phyloP scores from a whole-genome alignment of 2,329 filamentous ascomycete genomes.

The Pseudogymnoascus sp. region DNA sequence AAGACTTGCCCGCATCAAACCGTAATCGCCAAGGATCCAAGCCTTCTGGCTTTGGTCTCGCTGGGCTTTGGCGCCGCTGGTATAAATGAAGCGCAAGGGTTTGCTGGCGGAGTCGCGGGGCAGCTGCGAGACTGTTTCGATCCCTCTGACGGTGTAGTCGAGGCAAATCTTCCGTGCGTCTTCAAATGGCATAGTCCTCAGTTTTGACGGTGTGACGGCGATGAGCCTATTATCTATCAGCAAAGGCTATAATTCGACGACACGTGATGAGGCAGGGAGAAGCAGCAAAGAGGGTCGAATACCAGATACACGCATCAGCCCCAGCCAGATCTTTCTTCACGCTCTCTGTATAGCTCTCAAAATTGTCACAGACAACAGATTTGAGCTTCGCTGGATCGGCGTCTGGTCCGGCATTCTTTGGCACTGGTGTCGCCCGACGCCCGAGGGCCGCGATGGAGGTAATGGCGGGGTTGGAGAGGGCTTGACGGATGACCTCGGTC shows the following conservation, averaged over 20 bases:
- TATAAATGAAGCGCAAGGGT: slow-evolving; percentile 42
- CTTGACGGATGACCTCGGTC: slow-evolving; percentile 31
- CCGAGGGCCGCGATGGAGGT: slow-evolving; percentile 28
- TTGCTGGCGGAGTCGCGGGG: slow-evolving; percentile 16
- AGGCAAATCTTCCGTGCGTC: slow-evolving; percentile 36
- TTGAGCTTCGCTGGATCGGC: slow-evolving; percentile 27
- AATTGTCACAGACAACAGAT: slow-evolving; percentile 28
- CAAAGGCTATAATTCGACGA: not conserved
- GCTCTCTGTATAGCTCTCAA: slow-evolving; percentile 28
- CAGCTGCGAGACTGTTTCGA: slow-evolving; percentile 32
- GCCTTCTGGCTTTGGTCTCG: slow-evolving; percentile 40
- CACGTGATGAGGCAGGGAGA: not conserved
- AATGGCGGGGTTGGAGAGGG: slow-evolving; percentile 24
- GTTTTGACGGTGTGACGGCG: slow-evolving; percentile 35
- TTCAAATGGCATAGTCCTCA: slow-evolving; percentile 27
- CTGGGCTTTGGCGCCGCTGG: slow-evolving; percentile 39
- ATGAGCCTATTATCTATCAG: slow-evolving; percentile 31
- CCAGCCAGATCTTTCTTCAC: slow-evolving; percentile 27
- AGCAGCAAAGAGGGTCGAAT: slow-evolving; percentile 8
- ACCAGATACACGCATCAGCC: slow-evolving; percentile 34
- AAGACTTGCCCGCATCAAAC: slow-evolving; percentile 39
- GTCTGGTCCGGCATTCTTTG: slow-evolving; percentile 6
- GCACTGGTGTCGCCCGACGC: slow-evolving; percentile 19
- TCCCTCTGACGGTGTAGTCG: slow-evolving; percentile 30
- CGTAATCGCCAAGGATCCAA: slow-evolving; percentile 34